phyloP scores from a whole-genome alignment of 2,329 filamentous ascomycete species.

The Aspergillus fumigatiaffinis region DNA sequence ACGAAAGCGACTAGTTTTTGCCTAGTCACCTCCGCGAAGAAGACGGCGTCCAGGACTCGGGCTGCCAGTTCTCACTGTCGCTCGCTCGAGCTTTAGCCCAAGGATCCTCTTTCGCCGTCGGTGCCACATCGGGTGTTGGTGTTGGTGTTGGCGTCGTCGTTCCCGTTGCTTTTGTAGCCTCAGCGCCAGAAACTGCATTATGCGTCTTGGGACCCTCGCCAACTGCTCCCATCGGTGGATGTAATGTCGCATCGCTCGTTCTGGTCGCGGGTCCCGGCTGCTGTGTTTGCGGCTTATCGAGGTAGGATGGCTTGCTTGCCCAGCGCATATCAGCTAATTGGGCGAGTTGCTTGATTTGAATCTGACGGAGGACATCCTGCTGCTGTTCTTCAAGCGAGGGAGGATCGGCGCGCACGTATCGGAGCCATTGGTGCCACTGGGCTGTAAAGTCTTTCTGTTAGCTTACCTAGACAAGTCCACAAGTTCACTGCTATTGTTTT shows the following conservation, averaged over 20 bases:
- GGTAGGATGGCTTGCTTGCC: constrained; percentile 55
- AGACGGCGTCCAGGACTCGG: constrained; percentile 57
- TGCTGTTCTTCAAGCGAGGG: constrained; percentile 58
- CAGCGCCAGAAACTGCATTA: background rate
- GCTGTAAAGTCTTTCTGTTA: constrained; percentile 35
- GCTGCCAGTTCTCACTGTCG: constrained; percentile 65
- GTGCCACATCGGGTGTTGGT: constrained; percentile 24
- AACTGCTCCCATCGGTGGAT: constrained; percentile 19
- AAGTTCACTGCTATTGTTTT: background rate
- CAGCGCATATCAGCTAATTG: constrained; percentile 58
- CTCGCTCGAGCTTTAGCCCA: constrained; percentile 56
- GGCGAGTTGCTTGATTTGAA: constrained; percentile 57
- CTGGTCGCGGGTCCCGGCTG: constrained; percentile 46
- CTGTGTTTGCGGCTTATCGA: constrained; percentile 53
- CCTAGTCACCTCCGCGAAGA: constrained; percentile 34
- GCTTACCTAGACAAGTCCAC: background rate
- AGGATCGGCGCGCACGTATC: constrained; percentile 54
- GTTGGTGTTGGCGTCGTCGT: constrained; percentile 27
- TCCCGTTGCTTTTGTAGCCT: constrained; percentile 11
- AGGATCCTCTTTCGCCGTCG: constrained; percentile 41
- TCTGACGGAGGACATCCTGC: constrained; percentile 53
- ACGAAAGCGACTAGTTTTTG: background rate
- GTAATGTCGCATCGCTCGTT: constrained; percentile 39
- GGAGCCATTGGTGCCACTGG: constrained; percentile 67
- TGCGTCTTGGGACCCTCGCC: background rate